Conservation (phyloP, 352 stramenopile genomes). For the Phytophthora syringae region DNA sequence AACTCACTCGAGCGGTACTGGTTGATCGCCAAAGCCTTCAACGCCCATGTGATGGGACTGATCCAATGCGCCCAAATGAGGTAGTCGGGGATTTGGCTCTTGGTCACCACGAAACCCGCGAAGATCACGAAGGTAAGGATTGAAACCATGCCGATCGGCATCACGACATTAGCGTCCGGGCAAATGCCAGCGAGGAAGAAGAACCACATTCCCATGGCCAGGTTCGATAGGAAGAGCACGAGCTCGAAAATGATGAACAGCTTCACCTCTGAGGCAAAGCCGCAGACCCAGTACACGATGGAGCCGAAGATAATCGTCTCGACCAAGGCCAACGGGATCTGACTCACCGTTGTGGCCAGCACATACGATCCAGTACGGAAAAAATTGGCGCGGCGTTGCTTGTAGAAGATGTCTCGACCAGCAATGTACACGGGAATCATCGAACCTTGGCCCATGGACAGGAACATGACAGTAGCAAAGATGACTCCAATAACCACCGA, state of each 20-base stretch:
- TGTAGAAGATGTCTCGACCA: constrained; percentile 74
- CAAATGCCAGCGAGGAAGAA: constrained; percentile 43
- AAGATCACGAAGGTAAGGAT: constrained; percentile 53
- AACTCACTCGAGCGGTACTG: constrained; percentile 33
- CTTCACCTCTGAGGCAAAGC: constrained; percentile 35
- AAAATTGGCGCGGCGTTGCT: constrained; percentile 73
- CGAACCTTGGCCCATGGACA: constrained; percentile 66
- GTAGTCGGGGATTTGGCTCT: constrained; percentile 45
- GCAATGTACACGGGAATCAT: constrained; percentile 5
- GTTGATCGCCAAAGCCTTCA: constrained; percentile 23
- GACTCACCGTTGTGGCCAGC: constrained; percentile 37
- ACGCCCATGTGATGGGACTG: constrained; percentile 38
- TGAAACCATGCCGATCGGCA: constrained; percentile 40
- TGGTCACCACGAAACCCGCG: constrained; percentile 46
- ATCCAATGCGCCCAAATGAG: constrained; percentile 63
- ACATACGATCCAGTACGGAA: constrained; percentile 72
- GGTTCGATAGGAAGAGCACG: constrained; percentile 49
- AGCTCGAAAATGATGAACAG: constrained; percentile 52
- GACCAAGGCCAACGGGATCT: constrained; percentile 25
- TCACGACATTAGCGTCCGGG: constrained; percentile 31
- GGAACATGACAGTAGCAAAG: too few species aligned
- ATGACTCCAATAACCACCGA: constrained; percentile 64
- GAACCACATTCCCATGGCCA: constrained; percentile 50
- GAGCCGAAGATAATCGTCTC: constrained; percentile 81
- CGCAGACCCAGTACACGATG: too few species aligned